Conservation (phyloP, 148 eudicot genomes). For the Persicaria maculosa region DNA sequence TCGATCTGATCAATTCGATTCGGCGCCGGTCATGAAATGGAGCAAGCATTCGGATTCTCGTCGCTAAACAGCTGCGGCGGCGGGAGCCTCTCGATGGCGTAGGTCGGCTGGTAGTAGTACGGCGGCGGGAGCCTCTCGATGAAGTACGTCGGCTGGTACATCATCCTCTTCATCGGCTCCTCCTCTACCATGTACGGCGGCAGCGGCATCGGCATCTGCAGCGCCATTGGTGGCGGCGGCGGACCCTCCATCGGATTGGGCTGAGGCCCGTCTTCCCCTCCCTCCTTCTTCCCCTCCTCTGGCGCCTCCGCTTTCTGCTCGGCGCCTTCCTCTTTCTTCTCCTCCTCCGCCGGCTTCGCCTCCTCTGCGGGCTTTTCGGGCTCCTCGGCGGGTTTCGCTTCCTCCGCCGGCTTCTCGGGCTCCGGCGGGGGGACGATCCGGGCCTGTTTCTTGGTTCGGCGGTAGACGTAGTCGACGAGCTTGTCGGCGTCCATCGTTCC, state of each 20-base stretch:
- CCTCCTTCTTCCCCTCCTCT: constrained; percentile 28
- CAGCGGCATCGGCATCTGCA: not conserved
- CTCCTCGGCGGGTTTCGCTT: constrained; percentile 30
- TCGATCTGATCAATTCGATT: too few relatives aligned
- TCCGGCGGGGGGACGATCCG: constrained; percentile 71
- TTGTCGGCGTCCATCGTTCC: constrained; percentile 78
- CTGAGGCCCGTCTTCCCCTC: constrained; percentile 20
- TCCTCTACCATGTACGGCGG: not conserved
- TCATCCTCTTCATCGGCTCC: constrained; percentile 12
- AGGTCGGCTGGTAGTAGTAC: constrained; percentile 53
- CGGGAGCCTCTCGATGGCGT: constrained; percentile 75
- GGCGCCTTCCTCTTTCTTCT: constrained; percentile 19
- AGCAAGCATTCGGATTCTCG: constrained; percentile 94
- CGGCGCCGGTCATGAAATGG: constrained; percentile 32
- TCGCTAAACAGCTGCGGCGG: constrained; percentile 93
- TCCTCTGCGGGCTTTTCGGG: constrained; percentile 22
- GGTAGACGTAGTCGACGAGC: constrained; percentile 74
- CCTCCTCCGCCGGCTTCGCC: constrained; percentile 30
- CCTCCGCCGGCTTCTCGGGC: constrained; percentile 49
- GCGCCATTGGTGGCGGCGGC: not conserved
- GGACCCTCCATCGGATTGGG: constrained; percentile 25
- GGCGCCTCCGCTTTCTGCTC: constrained; percentile 22
- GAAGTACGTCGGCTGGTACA: constrained; percentile 41
- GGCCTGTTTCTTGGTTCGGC: constrained; percentile 83
- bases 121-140: constrained; percentile 91